Evolutionary conservation across 2,329 filamentous ascomycete species (phyloP), one percentile per base, ranked within the genome.

Genomic region (Neodidymelliopsis sp.): DNA sequence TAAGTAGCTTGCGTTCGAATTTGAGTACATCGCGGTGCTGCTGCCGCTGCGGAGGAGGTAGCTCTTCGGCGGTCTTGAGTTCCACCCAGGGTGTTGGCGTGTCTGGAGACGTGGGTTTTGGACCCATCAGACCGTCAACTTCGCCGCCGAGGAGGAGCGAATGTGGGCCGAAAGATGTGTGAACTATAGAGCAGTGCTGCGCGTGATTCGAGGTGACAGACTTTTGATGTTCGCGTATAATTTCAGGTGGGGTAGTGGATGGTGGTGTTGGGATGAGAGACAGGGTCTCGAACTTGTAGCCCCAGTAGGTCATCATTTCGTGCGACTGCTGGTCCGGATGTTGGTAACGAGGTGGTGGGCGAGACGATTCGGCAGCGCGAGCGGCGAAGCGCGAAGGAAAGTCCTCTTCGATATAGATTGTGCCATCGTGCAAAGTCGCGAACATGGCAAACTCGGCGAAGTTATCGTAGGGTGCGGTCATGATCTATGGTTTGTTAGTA

Each of bases 211-310:
- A 92, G 38, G 97, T 92, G 7, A 86, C 66, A 44, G 88, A 79
- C 2, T 84, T 72, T 31, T 89, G 84, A 20, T 94, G 85, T 46
- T 75, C 77, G 68, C 96, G 92, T 55, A 99, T 97, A 49, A 86
- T 84, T 1, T 89, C 86, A 46, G 90, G 84, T 0, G 85, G 77
- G 0, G 84, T 87, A 47, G 88, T 83, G 87, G 91, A 94, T 86
- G 92, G 97, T 0, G 87, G 82, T 2, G 80, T 76, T 2, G 90
- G 86, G 4, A 97, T 76, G 2, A 94, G 86, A 6, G 87, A 85
- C 2, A 99, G 74, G 0, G 90, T 89, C 73, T 99, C 94, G 65
- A 99, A 99, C 70, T 99, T 99, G 77, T 99, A 99, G 25, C 93
- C 93, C 93, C 93, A 97, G 67, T 87, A 99, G 38, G 87, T 85